A percentile compares a stretch with the other conserved stretches of the same genome.
phyloP scores from a whole-genome alignment of 352 stramenopile genomes.

The Phytopythium delawarense region DNA sequence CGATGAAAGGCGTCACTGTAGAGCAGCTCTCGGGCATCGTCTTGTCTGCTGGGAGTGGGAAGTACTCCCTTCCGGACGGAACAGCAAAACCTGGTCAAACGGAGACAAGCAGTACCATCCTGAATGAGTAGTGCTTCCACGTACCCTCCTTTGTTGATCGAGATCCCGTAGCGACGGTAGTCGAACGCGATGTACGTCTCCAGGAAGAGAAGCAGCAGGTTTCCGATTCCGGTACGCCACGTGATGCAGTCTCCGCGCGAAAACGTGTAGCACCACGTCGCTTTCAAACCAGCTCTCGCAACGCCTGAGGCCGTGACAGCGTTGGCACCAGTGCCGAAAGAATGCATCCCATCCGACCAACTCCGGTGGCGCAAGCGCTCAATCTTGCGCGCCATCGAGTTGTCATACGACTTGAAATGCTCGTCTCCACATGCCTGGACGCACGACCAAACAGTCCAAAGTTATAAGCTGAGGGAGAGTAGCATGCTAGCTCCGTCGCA shows the following conservation, averaged over 20 bases:
- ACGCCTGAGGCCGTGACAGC: background rate
- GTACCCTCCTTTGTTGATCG: conserved; percentile 67
- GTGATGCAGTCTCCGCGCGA: conserved; percentile 47
- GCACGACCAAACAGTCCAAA: background rate
- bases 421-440: conserved; percentile 64
- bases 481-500: background rate
- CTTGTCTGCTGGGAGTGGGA: conserved; percentile 53
- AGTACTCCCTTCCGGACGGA: conserved; percentile 51
- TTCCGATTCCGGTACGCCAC: conserved; percentile 72
- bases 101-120: background rate
- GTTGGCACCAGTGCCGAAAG: background rate
- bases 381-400: conserved; percentile 13
- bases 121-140: conserved; percentile 1
- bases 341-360: background rate
- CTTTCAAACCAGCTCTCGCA: conserved; percentile 11
- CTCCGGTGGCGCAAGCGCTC: conserved; percentile 2
- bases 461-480: background rate
- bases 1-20: conserved; percentile 57
- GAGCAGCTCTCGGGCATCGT: conserved; percentile 24
- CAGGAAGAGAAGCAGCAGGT: conserved; percentile 70
- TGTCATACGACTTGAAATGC: conserved; percentile 48
- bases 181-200: conserved; percentile 86
- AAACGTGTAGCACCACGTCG: conserved; percentile 65
- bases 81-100: background rate
- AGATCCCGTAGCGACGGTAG: conserved; percentile 76